Conservation (phyloP, 768 basidiomycete genomes). For the Lactifluus piperatus region DNA sequence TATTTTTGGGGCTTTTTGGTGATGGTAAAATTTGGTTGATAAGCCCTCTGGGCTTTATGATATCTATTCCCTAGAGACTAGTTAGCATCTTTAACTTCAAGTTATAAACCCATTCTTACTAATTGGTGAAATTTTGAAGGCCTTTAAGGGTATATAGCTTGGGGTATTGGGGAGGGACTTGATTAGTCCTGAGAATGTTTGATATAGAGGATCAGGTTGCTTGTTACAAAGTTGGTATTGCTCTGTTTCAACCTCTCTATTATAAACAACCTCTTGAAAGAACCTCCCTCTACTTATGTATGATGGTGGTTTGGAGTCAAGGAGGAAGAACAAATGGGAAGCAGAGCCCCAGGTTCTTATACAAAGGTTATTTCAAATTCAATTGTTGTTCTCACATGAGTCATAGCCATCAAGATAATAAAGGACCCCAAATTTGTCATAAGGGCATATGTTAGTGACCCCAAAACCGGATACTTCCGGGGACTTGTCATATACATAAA, state of each 20-base stretch:
- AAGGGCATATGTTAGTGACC: too few relatives aligned
- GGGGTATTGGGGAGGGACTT: background rate
- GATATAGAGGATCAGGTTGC: background rate
- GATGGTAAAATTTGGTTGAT: background rate
- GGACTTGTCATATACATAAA: too few relatives aligned
- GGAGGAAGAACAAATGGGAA: background rate
- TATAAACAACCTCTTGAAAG: background rate
- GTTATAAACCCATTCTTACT: background rate
- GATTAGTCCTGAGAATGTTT: too few relatives aligned
- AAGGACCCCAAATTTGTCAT: background rate
- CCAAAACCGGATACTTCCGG: background rate
- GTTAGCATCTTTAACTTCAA: background rate
- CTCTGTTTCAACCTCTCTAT: background rate
- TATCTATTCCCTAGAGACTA: background rate
- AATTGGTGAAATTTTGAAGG: slow-evolving; percentile 4
- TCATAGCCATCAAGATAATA: background rate
- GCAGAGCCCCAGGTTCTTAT: background rate
- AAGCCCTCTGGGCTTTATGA: background rate
- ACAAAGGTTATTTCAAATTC: slow-evolving; percentile 7
- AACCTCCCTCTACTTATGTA: background rate
- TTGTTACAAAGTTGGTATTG: background rate
- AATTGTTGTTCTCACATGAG: background rate
- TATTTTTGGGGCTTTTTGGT: background rate
- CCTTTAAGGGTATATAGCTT: background rate
- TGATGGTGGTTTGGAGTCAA: background rate